These are phyloP conservation scores for Malassezia vespertilionis DNA, from an alignment of 1,284 basidiomycete genomes.

Conservation along the genomic window DNA sequence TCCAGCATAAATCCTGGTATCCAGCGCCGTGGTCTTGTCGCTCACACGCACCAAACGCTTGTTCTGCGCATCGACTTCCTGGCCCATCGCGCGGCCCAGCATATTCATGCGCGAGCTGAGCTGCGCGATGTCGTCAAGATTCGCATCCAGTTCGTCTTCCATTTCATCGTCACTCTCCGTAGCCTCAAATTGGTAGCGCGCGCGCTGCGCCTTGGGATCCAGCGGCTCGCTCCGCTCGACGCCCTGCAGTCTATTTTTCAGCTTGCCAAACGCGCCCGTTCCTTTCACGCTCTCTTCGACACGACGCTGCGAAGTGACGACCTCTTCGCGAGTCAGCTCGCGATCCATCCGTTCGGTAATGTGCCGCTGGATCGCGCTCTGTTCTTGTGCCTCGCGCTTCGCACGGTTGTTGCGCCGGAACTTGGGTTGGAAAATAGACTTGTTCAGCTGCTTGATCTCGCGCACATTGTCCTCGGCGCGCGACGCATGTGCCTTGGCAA, in stretches of 20 bases:
- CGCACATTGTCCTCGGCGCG: slow-evolving; percentile 86
- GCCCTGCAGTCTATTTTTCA: slow-evolving; percentile 20
- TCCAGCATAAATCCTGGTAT: slow-evolving; percentile 41
- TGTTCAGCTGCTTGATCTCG: slow-evolving; percentile 85
- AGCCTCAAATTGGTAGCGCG: slow-evolving; percentile 87
- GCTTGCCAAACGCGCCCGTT: slow-evolving; percentile 27
- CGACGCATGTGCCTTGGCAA: slow-evolving; percentile 76
- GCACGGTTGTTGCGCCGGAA: slow-evolving; percentile 53
- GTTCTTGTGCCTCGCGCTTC: slow-evolving; percentile 80
- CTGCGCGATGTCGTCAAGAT: slow-evolving; percentile 76
- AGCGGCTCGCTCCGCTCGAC: slow-evolving; percentile 47
- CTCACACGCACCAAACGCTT: slow-evolving; percentile 33
- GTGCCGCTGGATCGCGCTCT: slow-evolving; percentile 75
- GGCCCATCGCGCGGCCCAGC: slow-evolving; percentile 70
- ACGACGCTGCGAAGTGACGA: slow-evolving; percentile 73
- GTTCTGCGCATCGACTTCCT: slow-evolving; percentile 42
- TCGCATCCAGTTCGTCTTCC: slow-evolving; percentile 69
- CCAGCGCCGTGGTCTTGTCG: slow-evolving; percentile 40
- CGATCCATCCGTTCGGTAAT: slow-evolving; percentile 77
- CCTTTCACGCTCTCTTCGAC: slow-evolving; percentile 59
- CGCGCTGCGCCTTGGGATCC: slow-evolving; percentile 58
- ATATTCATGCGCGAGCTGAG: slow-evolving; percentile 72
- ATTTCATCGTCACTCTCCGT: slow-evolving; percentile 86
- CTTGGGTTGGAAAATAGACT: slow-evolving; percentile 71
- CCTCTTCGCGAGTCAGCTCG: slow-evolving; percentile 51